Base-by-base conservation (phyloP, 2,329 filamentous ascomycete genomes). In the Coccinonectria pachysandricola region DNA sequence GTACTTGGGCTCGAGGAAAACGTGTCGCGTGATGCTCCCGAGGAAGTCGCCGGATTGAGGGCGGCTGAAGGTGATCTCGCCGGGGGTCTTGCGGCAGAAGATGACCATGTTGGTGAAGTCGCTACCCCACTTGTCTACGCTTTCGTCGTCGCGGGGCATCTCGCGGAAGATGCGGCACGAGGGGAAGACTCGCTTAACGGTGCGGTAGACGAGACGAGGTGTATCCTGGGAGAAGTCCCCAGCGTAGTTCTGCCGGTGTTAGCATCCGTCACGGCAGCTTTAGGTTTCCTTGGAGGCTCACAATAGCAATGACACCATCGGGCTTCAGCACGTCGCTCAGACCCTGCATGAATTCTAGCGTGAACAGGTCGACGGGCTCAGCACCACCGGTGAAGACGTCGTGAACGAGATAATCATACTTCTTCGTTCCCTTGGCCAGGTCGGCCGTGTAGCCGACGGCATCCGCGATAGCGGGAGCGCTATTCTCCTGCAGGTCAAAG, bases 341-440 rank as follows among this genome's bases (percentile, higher is more conserved):
- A 5, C 79, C 74, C 27, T 69, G 56, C 21, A 98, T 58, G 46
- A 98, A 96, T 42, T 91, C 79, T 5, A 76, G 54, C 0, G 87
- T 96, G 56, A 98, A 98, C 6, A 98, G 71, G 6, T 77, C 65
- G 3, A 87, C 74, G 1, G 91, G 91, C 53, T 96, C 91, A 0
- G 86, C 87, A 27, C 91, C 91, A 13, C 91, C 91, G 1, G 91
- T 98, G 53, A 98, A 98, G 13, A 98, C 91, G 43, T 98, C 91
- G 53, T 98, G 91, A 28, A 98, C 69, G 47, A 98, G 91, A 60
- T 94, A 96, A 58, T 95, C 79, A 52, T 80, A 98, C 15, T 63
- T 63, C 23, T 62, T 52, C 6, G 56, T 51, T 30, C 59, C 43
- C 26, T 56, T 46, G 28, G 60, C 60, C 24, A 66, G 48, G 27